Conservation (phyloP, 2,329 filamentous ascomycete genomes). For the Leptographium radiaticola region DNA sequence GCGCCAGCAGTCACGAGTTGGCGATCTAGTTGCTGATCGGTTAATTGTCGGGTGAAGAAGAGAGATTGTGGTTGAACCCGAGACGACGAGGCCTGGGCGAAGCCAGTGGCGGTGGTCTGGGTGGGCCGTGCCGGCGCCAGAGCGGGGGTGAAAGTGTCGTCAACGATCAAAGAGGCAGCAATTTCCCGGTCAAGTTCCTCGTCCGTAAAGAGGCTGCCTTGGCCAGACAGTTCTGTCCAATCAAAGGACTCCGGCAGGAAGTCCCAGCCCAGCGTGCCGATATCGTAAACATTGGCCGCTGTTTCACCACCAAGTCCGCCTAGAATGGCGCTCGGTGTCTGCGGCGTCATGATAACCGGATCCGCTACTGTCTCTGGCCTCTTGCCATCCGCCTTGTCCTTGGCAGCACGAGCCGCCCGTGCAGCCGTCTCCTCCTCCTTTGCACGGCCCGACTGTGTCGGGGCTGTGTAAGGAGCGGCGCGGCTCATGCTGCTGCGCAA, state of each 20-base stretch:
- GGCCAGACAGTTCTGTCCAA: slow-evolving; percentile 5
- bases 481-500: neutral
- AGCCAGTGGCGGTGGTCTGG: neutral
- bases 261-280: neutral
- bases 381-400: slow-evolving; percentile 8
- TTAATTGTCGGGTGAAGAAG: neutral
- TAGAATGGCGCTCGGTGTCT: neutral
- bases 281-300: neutral
- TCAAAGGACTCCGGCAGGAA: slow-evolving; percentile 5
- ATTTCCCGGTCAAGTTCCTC: slow-evolving; percentile 6
- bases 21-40: neutral
- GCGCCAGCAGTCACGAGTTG: neutral
- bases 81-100: neutral
- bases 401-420: slow-evolving; percentile 2
- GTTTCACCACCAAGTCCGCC: neutral
- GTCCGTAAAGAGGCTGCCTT: slow-evolving; percentile 1
- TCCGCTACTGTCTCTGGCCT: slow-evolving; percentile 1
- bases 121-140: neutral
- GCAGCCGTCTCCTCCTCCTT: slow-evolving; percentile 3
- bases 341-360: neutral
- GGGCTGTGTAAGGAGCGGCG: slow-evolving; percentile 4
- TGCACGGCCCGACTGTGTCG: slow-evolving; percentile 7
- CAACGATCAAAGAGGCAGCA: slow-evolving; percentile 1
- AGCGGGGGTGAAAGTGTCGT: neutral
- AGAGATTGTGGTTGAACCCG: neutral